phyloP scores from a whole-genome alignment of 1,284 basidiomycete genomes.

The Mycena sp. region DNA sequence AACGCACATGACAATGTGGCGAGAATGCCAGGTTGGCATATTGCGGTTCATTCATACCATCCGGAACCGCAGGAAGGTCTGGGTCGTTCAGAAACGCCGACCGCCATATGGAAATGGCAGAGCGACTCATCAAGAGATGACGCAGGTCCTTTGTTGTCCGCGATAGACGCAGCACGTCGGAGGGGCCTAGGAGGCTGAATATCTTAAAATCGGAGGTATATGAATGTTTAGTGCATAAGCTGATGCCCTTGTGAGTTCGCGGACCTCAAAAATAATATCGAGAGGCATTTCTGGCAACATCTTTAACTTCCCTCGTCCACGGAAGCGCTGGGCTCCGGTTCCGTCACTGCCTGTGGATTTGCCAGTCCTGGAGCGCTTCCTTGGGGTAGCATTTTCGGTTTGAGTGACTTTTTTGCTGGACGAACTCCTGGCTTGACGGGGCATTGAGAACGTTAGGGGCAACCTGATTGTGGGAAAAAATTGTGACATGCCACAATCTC shows the following conservation, averaged over 20 bases:
- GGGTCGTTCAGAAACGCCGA: slow-evolving; percentile 28
- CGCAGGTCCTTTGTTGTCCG: slow-evolving; percentile 34
- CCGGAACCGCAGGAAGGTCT: slow-evolving; percentile 30
- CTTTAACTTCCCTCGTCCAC: slow-evolving; percentile 19
- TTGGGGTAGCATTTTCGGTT: background rate
- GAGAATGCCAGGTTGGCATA: slow-evolving; percentile 34
- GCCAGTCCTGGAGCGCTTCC: background rate
- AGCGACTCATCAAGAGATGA: slow-evolving; percentile 30
- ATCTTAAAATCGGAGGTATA: slow-evolving; percentile 8
- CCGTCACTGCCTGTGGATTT: background rate
- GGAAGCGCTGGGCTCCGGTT: background rate
- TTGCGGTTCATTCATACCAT: slow-evolving; percentile 32
- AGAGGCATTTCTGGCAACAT: slow-evolving; percentile 29
- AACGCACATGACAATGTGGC: slow-evolving; percentile 31
- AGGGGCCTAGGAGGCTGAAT: slow-evolving; percentile 30
- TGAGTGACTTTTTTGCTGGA: background rate
- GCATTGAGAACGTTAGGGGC: background rate
- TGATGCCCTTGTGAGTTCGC: background rate
- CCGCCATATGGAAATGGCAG: slow-evolving; percentile 31
- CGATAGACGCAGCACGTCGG: slow-evolving; percentile 30
- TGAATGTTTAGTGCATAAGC: too few species aligned
- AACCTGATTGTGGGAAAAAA: too few species aligned
- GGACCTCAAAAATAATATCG: slow-evolving; percentile 29
- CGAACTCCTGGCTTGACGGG: slow-evolving; percentile 5
- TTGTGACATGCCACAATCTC: too few species aligned